Evolutionary conservation across 169 alveolate species (phyloP).

Genomic region (Amoebophrya sp.): DNA sequence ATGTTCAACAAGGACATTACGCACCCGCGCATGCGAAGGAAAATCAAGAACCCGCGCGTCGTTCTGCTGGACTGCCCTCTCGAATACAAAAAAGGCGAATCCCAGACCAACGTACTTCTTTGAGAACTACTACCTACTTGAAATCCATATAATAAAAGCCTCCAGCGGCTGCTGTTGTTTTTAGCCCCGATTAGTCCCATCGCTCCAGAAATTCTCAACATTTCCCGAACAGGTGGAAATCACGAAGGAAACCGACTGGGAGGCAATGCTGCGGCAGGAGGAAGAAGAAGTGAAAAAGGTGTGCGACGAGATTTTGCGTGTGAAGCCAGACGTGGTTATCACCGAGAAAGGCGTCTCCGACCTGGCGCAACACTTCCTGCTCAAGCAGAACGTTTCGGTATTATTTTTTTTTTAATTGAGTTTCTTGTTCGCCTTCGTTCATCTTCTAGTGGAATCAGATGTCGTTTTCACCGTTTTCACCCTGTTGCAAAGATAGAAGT

Average conservation of each 20-base stretch:
- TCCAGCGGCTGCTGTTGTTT: neutral
- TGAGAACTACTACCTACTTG: neutral
- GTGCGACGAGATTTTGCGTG: constrained; percentile 86
- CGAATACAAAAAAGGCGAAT: constrained; percentile 92
- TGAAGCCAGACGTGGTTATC: constrained; percentile 91
- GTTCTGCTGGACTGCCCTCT: constrained; percentile 92
- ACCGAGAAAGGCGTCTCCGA: constrained; percentile 83
- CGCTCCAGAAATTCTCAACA: neutral
- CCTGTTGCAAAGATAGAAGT: too few species aligned
- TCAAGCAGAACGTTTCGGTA: constrained; percentile 73
- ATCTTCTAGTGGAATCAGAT: too few species aligned
- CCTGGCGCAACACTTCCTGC: constrained; percentile 85
- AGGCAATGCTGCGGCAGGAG: constrained; percentile 80
- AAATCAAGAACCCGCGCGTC: constrained; percentile 86
- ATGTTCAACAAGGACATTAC: constrained; percentile 93
- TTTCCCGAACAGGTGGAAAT: constrained; percentile 65
- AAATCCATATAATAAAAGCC: neutral
- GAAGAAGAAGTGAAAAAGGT: constrained; percentile 88
- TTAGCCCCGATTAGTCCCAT: neutral
- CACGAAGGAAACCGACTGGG: constrained; percentile 90
- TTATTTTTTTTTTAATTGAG: neutral
- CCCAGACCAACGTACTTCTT: constrained; percentile 8
- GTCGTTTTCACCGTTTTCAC: too few species aligned
- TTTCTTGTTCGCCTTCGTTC: too few species aligned
- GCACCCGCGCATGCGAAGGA: constrained; percentile 93